Evolutionary conservation across 2,329 filamentous ascomycete genomes (phyloP).

Genomic region (Fusarium decemcellulare): DNA sequence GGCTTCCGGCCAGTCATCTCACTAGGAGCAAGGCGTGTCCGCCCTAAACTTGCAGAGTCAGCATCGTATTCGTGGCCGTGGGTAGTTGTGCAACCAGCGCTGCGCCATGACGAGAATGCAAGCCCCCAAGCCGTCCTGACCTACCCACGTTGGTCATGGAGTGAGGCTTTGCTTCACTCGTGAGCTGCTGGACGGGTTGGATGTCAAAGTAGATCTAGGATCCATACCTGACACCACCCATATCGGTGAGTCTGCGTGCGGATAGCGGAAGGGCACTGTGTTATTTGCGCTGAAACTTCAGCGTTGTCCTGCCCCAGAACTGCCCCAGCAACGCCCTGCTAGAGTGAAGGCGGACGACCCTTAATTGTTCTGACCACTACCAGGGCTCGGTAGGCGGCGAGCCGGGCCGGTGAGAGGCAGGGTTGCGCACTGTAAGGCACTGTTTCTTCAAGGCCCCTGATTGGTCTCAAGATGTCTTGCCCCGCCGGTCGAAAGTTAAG

Average conservation of each 20-base stretch:
- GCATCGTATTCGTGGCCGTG: constrained; percentile 41
- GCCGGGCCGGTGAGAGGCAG: neutral
- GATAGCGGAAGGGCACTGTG: constrained; percentile 27
- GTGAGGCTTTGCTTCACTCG: constrained; percentile 22
- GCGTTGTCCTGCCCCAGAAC: constrained; percentile 11
- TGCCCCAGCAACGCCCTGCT: constrained; percentile 31
- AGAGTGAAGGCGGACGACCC: constrained; percentile 11
- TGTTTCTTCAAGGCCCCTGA: neutral
- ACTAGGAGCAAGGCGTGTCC: constrained; percentile 15
- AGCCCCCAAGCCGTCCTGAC: constrained; percentile 2
- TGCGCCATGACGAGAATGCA: constrained; percentile 29
- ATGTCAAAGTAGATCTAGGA: too few relatives aligned
- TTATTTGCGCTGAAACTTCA: constrained; percentile 6
- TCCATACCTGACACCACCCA: too few relatives aligned
- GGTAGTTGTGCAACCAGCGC: constrained; percentile 32
- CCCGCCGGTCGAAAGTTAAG: neutral
- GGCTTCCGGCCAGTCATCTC: constrained; percentile 22
- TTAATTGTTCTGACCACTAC: constrained; percentile 4
- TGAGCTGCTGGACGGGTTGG: neutral
- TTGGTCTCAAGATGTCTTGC: neutral
- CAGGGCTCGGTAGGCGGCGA: neutral
- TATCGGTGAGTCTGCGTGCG: constrained; percentile 3
- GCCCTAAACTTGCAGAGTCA: constrained; percentile 30
- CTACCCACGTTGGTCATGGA: constrained; percentile 23
- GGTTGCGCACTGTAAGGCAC: constrained; percentile 2